Evolutionary conservation across 2,329 filamentous ascomycete genomes (phyloP), one percentile per base, ranked within the genome.

Genomic region (Exophiala viscosa): DNA sequence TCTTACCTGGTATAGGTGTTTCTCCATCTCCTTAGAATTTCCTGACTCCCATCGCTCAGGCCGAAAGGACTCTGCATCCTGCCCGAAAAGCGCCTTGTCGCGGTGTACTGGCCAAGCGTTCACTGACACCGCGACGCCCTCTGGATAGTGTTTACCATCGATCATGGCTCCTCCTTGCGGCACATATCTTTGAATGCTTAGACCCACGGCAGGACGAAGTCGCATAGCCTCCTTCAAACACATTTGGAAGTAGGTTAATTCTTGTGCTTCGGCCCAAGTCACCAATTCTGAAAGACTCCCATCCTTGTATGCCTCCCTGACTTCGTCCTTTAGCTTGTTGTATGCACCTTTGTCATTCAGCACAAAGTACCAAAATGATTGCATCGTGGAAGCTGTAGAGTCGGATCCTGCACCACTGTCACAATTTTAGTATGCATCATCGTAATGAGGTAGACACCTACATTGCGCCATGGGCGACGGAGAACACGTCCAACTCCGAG

Each of bases 351-450:
- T 23, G 20, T 23, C 20, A 6, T 23, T 23, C 8, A 80, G 69
- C 0, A 76, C 67, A 36, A 73, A 73, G 67, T 73, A 76, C 67
- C 78, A 78, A 64, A 80, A 78, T 48, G 76, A 78, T 57, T 80
- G 76, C 77, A 81, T 80, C 0, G 77, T 79, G 2, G 77, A 79
- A 9, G 80, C 80, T 0, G 80, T 82, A 0, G 80, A 81, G 66
- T 84, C 80, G 11, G 81, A 81, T 15, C 81, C 81, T 10, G 65
- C 66, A 11, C 44, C 44, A 13, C 50, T 46, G n/a, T 39, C n/a
- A 13, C 13, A 33, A 32, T 3, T 23, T 23, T 23, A 17, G 42
- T 45, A 3, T 15, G 45, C 20, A n/a, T 8, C 39, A 35, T 14
- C 2, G 28, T 11, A n/a, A 39, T 5, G 14, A 11, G 5, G 5